Evolutionary conservation across 2,329 filamentous ascomycete species (phyloP), one percentile per base, ranked within the genome.

Genomic region (Aureobasidium vineae): DNA sequence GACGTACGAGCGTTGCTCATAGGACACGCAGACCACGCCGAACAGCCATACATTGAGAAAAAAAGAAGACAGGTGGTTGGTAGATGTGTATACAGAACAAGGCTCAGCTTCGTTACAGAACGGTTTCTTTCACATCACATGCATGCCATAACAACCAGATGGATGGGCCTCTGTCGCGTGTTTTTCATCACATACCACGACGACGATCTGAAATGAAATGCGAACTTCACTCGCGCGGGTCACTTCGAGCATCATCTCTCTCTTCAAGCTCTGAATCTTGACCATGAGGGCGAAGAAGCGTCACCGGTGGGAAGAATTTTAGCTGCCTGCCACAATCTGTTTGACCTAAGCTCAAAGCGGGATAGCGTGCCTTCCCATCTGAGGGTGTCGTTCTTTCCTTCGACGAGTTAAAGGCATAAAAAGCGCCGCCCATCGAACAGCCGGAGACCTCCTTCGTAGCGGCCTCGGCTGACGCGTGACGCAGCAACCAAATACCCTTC

Each of bases 11-110:
- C 31, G 43, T 21, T 47, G 40, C 21, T 45, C 40, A 33, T 4
- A 47, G 38, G 11, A 31, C 3, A 41, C 43, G 45, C 54, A 38
- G 28, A 40, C n/a, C 28, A 41, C 45, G 59, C 38, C 31, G 49
- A 52, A 52, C 21, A 38, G 45, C 41, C 23, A 56, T 56, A 36
- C 50, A n/a, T 26, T 13, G 31, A 31, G 10, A 36, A 53, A 53
- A 53, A 54, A 53, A 64, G 60, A 64, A 64, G 60, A 31, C 60
- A 64, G 60, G 60, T 64, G 60, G 60, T 64, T 64, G 60, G 60
- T 61, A 61, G 57, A 61, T 49, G 43, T 49, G 23, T 11, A 31
- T 61, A 61, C 6, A 49, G 43, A 61, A 61, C 57, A 31, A 7
- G 15, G 10, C 13, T 13, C 43, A 31, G 43, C 45, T n/a, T 63